phyloP scores from a whole-genome alignment of 176 grass and related monocot genomes.

The Oryza australiensis region DNA sequence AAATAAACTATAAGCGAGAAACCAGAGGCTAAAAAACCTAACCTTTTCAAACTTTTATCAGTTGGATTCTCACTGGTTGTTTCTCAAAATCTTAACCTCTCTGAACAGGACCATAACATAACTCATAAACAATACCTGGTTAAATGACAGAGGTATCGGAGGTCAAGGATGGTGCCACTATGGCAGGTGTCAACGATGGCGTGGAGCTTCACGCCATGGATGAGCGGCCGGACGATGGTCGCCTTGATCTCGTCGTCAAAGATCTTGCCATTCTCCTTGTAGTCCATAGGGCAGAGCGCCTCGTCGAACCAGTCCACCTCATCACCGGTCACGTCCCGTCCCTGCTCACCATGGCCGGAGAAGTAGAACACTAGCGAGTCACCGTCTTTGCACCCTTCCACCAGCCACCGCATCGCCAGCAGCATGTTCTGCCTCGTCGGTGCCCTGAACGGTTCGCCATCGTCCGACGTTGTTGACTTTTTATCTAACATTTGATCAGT shows the following conservation, averaged over 20 bases:
- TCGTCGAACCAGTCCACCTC: constrained; percentile 85
- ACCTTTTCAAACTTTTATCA: no score
- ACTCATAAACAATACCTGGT: no score
- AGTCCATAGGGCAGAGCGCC: constrained; percentile 80
- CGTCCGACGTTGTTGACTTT: no score
- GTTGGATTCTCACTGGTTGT: no score
- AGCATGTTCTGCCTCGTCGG: constrained; percentile 68
- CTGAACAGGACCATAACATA: no score
- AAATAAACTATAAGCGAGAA: no score
- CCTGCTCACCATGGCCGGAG: constrained; percentile 87
- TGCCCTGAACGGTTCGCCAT: not conserved
- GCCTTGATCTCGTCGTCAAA: constrained; percentile 68
- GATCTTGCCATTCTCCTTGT: constrained; percentile 52
- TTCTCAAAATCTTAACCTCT: no score
- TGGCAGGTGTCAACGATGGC: constrained; percentile 90
- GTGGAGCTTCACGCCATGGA: constrained; percentile 66
- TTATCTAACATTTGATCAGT: no score
- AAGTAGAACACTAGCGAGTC: constrained; percentile 93
- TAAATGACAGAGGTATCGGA: constrained; percentile 74
- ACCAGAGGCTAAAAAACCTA: no score
- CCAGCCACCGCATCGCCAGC: constrained; percentile 80
- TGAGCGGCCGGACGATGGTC: constrained; percentile 50
- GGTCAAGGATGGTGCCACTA: constrained; percentile 86
- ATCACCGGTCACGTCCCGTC: constrained; percentile 59
- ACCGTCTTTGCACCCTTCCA: constrained; percentile 34